Base-by-base conservation (phyloP, 2,329 filamentous ascomycete species). In the Neoscytalidium dimidiatum region DNA sequence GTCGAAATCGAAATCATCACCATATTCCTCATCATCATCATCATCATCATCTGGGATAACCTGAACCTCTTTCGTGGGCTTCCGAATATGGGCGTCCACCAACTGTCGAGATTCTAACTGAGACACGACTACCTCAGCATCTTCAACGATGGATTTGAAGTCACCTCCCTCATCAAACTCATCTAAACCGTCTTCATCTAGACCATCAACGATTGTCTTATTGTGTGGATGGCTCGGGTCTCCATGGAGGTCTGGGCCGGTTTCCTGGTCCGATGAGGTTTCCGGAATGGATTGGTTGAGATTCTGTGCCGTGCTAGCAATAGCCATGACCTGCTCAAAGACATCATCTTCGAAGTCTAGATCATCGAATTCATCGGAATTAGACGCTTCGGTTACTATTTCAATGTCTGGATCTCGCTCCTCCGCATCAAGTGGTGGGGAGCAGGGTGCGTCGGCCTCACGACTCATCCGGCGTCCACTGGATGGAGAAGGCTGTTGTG, bases 21-120 rank as follows among this genome's bases (percentile, higher is more conserved):
- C 86, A 52, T 88, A 90, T 81, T 92, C 92, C 71, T 92, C 92
- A 78, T 92, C 91, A 64, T 86, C 90, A 68, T 85, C 88, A 38
- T 92, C 92, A 78, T 92, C 91, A 65, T 86, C 90, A 68, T 85
- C 88, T 43, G 80, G 74, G 68, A 80, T 35, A 21, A 65, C 14
- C 43, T 29, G 29, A 35, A 43, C 41, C 4, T 26, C 29, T 41
- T 44, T 17, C 13, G 1, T 28, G 41, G 53, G 8, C n/a, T 58
- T 31, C 13, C 26, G 17, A 26, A 9, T 35, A 21, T 43, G n/a
- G 2, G 6, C 41, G 14, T 7, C 5, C 9, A 53, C 19, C 66
- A n/a, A 72, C n/a, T 13, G 29, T 29, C 43, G 21, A 3, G 26
- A n/a, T 67, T 87, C 85, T 70, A 84, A 86, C 56, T 85, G 75